Evolutionary conservation across 495 filamentous ascomycete species (phyloP).

Genomic region (Peziza echinospora): DNA sequence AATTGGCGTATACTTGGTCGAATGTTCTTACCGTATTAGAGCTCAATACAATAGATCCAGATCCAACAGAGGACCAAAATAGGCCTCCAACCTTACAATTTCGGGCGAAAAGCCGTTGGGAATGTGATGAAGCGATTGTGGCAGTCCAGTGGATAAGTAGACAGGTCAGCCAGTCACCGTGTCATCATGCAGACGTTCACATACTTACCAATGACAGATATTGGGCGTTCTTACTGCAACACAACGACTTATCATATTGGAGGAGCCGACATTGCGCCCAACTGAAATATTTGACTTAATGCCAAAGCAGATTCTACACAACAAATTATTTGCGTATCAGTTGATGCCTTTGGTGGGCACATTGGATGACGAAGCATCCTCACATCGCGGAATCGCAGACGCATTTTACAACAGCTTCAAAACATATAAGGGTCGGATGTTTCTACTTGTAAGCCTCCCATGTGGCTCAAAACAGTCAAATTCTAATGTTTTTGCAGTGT

Average conservation of each 20-base stretch:
- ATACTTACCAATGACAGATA: constrained; percentile 23
- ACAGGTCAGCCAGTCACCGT: constrained; percentile 29
- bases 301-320: constrained; percentile 78
- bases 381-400: constrained; percentile 91
- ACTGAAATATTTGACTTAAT: constrained; percentile 88
- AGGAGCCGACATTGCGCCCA: constrained; percentile 68
- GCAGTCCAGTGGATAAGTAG: constrained; percentile 92
- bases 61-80: constrained; percentile 40
- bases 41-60: constrained; percentile 37
- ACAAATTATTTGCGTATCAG: constrained; percentile 67
- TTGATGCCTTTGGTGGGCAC: constrained; percentile 67
- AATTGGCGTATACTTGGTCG: constrained; percentile 97
- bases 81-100: constrained; percentile 62
- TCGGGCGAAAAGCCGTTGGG: constrained; percentile 69
- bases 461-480: neutral
- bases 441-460: constrained; percentile 34
- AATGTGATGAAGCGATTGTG: constrained; percentile 83
- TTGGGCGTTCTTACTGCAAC: constrained; percentile 80
- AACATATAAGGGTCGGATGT: constrained; percentile 81
- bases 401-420: constrained; percentile 96
- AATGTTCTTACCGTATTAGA: constrained; percentile 86
- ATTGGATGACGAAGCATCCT: constrained; percentile 64
- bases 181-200: neutral
- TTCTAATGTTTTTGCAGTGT: constrained; percentile 30
- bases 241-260: constrained; percentile 75